Evolutionary conservation across 23 red algal species (phyloP), one percentile per base, ranked within the genome.

Genomic region (Gracilaria gracilis): DNA sequence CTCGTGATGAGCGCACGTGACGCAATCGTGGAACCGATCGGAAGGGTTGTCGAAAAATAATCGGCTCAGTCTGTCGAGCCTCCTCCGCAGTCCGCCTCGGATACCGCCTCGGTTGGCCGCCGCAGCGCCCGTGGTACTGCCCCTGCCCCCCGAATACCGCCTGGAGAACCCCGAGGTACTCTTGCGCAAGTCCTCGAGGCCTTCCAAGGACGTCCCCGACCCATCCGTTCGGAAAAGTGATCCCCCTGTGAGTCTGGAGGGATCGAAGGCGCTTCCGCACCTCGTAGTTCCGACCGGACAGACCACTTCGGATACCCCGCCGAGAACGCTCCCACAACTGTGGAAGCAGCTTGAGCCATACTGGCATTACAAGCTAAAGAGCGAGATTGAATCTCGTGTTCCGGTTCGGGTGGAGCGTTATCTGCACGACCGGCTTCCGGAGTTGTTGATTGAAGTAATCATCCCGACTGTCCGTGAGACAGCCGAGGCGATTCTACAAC

Each of bases 281-380:
- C 28, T 34, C 65, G 1, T 25, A 4, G 35, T 25, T 70, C 65
- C 9, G 65, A 70, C 28, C 65, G 65, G 65, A 33, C 65, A 36
- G 35, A 38, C 4, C 31, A 15, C 65, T 36, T 16, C 14, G 31
- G 28, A 70, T 11, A 35, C 4, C 17, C 9, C 65, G 12, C 31
- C 28, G 35, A 16, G 27, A 25, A 70, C 65, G 65, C 65, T 70
- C 17, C 24, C 65, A 70, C 13, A 70, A 70, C 65, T 34, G 65
- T 70, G 65, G 65, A 70, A 70, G 65, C 24, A 70, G 28, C 23
- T 70, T 38, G 65, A 70, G 28, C 35, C 65, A 1, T 70, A 70
- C 25, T 70, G 65, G 65, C 31, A 38, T 34, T 70, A 33, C 65
- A 46, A 64, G 58, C 58, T 64, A 15, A 64, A 64, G 58, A 64